A percentile compares a stretch with the other conserved stretches of the same genome.
Evolutionary conservation across 306 rosid species (phyloP).

Genomic region (Begonia masoniana): DNA sequence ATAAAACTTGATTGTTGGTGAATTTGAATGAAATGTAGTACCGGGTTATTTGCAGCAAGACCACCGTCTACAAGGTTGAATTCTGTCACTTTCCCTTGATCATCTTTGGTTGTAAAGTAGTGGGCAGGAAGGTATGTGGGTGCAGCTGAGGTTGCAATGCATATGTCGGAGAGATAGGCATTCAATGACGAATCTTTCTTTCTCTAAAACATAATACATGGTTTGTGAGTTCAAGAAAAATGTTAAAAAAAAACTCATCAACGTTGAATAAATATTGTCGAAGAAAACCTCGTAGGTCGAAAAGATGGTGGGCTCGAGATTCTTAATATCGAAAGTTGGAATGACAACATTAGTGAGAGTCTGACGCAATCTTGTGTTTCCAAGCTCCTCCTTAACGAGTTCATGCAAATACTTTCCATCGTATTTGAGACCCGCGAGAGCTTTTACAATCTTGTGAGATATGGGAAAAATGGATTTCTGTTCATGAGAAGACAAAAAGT

Average conservation of each 20-base stretch:
- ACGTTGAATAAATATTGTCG: too few relatives aligned
- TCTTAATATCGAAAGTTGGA: conserved; percentile 49
- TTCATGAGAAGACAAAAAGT: background rate
- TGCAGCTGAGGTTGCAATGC: conserved; percentile 46
- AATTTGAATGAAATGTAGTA: conserved; percentile 7
- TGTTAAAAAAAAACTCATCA: background rate
- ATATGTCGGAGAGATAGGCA: conserved; percentile 38
- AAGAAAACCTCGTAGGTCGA: conserved; percentile 32
- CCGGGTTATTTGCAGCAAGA: conserved; percentile 59
- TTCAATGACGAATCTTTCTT: conserved; percentile 17
- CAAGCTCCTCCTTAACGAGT: conserved; percentile 16
- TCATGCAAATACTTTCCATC: conserved; percentile 30
- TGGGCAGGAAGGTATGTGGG: conserved; percentile 50
- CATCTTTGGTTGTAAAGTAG: conserved; percentile 19
- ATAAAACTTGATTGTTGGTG: background rate
- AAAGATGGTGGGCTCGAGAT: conserved; percentile 44
- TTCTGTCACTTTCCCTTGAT: conserved; percentile 13
- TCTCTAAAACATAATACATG: conserved; percentile 8
- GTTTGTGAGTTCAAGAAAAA: too few relatives aligned
- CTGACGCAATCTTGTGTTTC: conserved; percentile 14
- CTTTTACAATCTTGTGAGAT: background rate
- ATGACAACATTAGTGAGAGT: conserved; percentile 41
- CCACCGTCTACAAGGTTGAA: conserved; percentile 66
- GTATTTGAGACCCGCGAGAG: conserved; percentile 33
- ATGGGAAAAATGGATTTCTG: background rate